phyloP scores from a whole-genome alignment of 495 filamentous ascomycete species.

The Xeromyces bisporus region DNA sequence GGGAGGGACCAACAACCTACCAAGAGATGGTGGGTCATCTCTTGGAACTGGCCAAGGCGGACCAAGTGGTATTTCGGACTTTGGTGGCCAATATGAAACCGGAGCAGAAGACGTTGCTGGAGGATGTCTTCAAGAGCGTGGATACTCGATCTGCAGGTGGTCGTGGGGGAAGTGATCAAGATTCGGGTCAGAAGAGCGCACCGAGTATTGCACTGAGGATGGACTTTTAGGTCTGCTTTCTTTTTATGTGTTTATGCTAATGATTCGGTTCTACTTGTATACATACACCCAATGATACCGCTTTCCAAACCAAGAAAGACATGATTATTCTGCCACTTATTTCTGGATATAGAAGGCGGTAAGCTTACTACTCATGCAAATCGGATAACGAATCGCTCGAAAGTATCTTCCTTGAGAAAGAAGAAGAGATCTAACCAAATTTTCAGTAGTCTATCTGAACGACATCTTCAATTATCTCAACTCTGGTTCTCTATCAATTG shows the following conservation, averaged over 20 bases:
- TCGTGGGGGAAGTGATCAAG: conserved; percentile 19
- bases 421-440: too few relatives aligned
- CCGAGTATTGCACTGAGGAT: conserved; percentile 91
- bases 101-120: conserved; percentile 59
- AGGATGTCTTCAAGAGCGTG: conserved; percentile 59
- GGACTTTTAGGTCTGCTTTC: conserved; percentile 44
- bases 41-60: conserved; percentile 61
- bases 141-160: conserved; percentile 17
- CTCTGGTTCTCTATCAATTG: too few relatives aligned
- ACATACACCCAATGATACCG: too few relatives aligned
- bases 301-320: too few relatives aligned
- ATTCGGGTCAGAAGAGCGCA: conserved; percentile 34
- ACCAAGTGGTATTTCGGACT: conserved; percentile 55
- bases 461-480: too few relatives aligned
- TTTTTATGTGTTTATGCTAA: conserved; percentile 6
- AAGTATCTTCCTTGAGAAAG: too few relatives aligned
- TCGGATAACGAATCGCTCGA: too few relatives aligned
- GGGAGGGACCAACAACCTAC: conserved; percentile 31
- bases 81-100: conserved; percentile 57
- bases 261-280: neutral
- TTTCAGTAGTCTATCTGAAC: too few relatives aligned
- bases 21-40: conserved; percentile 57
- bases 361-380: too few relatives aligned
- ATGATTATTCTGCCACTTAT: too few relatives aligned
- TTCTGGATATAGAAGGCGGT: too few relatives aligned